Conservation (phyloP, 108 stramenopile genomes). For the Fragilaria crotonensis region DNA sequence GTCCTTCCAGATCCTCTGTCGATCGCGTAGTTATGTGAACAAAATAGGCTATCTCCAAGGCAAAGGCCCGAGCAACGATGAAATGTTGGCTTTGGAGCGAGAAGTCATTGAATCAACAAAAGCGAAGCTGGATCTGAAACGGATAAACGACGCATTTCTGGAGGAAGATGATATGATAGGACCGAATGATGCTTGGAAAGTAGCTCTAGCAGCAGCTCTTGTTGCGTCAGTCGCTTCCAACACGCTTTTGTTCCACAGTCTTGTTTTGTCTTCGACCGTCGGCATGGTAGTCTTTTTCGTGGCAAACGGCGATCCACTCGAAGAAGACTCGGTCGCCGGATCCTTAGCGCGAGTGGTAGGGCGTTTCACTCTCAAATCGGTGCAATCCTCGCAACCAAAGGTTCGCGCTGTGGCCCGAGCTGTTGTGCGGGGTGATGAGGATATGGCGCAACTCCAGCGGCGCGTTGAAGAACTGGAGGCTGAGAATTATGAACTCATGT, state of each 20-base stretch:
- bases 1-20: too few relatives aligned
- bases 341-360: slow-evolving; percentile 26
- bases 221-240: slow-evolving; percentile 5
- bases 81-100: background rate
- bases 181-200: slow-evolving; percentile 4
- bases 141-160: background rate
- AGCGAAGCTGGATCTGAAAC: background rate
- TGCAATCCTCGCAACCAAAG: slow-evolving; percentile 21
- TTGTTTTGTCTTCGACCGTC: slow-evolving; percentile 4
- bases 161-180: background rate
- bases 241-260: slow-evolving; percentile 4
- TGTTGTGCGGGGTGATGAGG: slow-evolving; percentile 10
- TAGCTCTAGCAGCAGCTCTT: slow-evolving; percentile 15
- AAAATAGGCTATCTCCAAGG: too few relatives aligned
- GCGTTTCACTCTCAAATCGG: slow-evolving; percentile 18
- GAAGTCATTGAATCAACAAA: background rate
- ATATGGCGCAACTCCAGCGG: slow-evolving; percentile 6
- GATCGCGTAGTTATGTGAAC: too few relatives aligned
- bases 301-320: slow-evolving; percentile 26
- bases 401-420: slow-evolving; percentile 25
- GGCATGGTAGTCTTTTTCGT: slow-evolving; percentile 16
- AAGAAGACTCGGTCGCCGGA: slow-evolving; percentile 22
- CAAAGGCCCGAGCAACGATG: background rate
- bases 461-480: slow-evolving; percentile 14
- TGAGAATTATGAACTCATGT: slow-evolving; percentile 16